phyloP scores from a whole-genome alignment of 1,139 yeast genomes.

The Eremothecium coryli region DNA sequence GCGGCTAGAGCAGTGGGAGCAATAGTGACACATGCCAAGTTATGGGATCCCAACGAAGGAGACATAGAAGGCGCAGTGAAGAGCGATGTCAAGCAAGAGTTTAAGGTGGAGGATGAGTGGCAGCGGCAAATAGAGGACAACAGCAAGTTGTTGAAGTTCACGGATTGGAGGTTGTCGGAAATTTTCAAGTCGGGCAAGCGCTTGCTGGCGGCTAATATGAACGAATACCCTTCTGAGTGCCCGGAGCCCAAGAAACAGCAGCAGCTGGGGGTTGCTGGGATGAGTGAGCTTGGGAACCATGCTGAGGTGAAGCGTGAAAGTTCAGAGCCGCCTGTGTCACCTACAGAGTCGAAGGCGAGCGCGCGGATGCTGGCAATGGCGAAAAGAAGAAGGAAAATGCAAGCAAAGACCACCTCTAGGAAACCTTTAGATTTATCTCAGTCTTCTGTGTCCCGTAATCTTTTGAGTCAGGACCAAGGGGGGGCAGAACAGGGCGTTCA shows the following conservation, averaged over 20 bases:
- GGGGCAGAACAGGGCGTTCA: neutral
- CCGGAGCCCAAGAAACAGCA: conserved; percentile 9
- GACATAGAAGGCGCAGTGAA: conserved; percentile 16
- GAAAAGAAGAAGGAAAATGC: conserved; percentile 77
- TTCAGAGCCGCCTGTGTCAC: conserved; percentile 11
- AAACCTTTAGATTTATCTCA: conserved; percentile 71
- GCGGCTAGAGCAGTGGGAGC: conserved; percentile 96
- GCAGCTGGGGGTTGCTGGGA: conserved; percentile 21
- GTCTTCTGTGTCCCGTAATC: conserved; percentile 59
- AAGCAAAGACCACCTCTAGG: conserved; percentile 51
- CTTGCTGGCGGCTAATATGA: conserved; percentile 63
- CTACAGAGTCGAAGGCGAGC: conserved; percentile 34
- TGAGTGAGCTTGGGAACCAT: conserved; percentile 12
- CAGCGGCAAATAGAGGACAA: conserved; percentile 37
- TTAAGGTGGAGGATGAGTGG: conserved; percentile 28
- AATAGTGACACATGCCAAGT: conserved; percentile 64
- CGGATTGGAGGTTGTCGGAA: conserved; percentile 53
- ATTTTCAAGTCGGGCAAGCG: conserved; percentile 62
- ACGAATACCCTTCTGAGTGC: conserved; percentile 32
- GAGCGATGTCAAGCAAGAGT: conserved; percentile 12
- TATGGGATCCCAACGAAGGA: conserved; percentile 74
- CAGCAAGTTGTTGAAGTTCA: conserved; percentile 47
- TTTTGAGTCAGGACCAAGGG: conserved; percentile 23
- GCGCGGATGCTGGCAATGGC: conserved; percentile 93
- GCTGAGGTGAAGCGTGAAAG: conserved; percentile 9